Base-by-base conservation (phyloP, 306 rosid genomes). In the Lathyrus tuberosus region DNA sequence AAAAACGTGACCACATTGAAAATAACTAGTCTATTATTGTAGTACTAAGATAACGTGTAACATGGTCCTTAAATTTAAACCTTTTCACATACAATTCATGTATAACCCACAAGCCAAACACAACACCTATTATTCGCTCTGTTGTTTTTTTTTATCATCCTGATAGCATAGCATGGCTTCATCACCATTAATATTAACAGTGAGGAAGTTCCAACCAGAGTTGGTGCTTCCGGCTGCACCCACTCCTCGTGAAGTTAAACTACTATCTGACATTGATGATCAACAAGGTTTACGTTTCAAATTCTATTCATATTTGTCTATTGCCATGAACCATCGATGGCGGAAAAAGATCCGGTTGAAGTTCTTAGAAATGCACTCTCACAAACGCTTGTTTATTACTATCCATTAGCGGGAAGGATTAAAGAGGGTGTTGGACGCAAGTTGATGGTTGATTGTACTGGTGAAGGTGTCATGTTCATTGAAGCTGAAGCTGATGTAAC, bases 401-500 rank as follows among this genome's bases (percentile, higher is more conserved):
- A 75, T 4, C 80, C 77, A 14, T 48, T 80, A 14, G 80, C 84
- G 0, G 80, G 74, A 10, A 58, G 84, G 31, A 62, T 80, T 20
- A 75, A 49, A 26, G 77, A 80, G 4, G 66, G 61, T 0, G 52
- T 6, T 17, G 6, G 8, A 0, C 53, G 65, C 7, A 79, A 79
- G 54, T 51, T 78, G 6, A 53, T 73, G 35, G 86, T 83, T 30
- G 88, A 81, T 17, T 86, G 88, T 26, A 81, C 71, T 2, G 88
- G 69, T 2, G 86, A 86, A 8, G 88, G 91, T 1, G 58, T 83
- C n/a, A 4, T 76, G 10, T 83, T 83, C 67, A 9, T 83, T 7
- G 84, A 74, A 30, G 88, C 86, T 0, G 83, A 81, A 5, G 86
- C 88, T 1, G 81, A 86, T 9, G 78, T 81, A 6, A 71, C 74